Percentiles rank a stretch among this genome's conserved stretches.
Evolutionary conservation across 1,284 basidiomycete genomes (phyloP).

Genomic region (Bothia castanella): DNA sequence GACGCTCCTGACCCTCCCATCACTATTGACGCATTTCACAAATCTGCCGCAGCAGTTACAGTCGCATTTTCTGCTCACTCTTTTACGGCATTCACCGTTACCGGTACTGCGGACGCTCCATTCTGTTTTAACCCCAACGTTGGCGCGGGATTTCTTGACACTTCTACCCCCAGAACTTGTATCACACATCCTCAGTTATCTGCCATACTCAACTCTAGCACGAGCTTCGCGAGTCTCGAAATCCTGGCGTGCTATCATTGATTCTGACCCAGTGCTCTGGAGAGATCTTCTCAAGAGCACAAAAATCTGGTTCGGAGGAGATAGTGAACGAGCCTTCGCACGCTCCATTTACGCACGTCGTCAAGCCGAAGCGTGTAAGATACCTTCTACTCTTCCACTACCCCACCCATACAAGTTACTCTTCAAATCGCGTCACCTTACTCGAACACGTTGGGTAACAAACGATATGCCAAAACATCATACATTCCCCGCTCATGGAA

Average conservation of each 20-base stretch:
- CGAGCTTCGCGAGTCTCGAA: constrained; percentile 79
- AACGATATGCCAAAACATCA: constrained; percentile 72
- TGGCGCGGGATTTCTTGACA: constrained; percentile 84
- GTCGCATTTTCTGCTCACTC: constrained; percentile 80
- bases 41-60: constrained; percentile 70
- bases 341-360: constrained; percentile 60
- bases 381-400: constrained; percentile 50
- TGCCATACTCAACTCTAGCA: constrained; percentile 72
- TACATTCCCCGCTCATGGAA: constrained; percentile 83
- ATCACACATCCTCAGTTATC: constrained; percentile 72
- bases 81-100: constrained; percentile 79
- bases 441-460: constrained; percentile 71
- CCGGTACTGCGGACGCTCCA: constrained; percentile 80
- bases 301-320: constrained; percentile 81
- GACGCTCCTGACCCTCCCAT: constrained; percentile 74
- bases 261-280: constrained; percentile 83
- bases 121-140: constrained; percentile 76
- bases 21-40: constrained; percentile 70
- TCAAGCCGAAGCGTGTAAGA: constrained; percentile 40
- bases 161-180: constrained; percentile 83
- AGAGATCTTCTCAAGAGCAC: constrained; percentile 72
- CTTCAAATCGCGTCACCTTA: constrained; percentile 81
- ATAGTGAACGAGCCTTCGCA: constrained; percentile 68
- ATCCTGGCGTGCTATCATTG: constrained; percentile 78
- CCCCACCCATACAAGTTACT: constrained; percentile 84